Percentiles rank a stretch among this genome's conserved stretches.
These are phyloP conservation scores for Penicillium expansum DNA, from an alignment of 2,329 filamentous ascomycete genomes.

Conservation along the genomic window DNA sequence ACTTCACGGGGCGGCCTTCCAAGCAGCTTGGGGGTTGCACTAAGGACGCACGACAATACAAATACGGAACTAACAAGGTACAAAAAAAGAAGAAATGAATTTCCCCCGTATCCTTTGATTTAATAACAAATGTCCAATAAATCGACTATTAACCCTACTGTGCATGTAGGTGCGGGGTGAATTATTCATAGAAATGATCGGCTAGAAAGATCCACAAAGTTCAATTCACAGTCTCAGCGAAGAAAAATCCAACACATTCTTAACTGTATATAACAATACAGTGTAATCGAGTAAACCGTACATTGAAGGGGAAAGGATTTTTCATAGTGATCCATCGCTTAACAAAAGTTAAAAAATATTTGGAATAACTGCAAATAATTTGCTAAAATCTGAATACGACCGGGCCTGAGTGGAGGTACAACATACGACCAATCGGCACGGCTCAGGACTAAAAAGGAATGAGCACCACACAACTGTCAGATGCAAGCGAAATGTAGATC, in stretches of 20 bases:
- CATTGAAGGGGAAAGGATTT: background rate
- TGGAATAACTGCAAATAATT: conserved; percentile 1
- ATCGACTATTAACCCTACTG: background rate
- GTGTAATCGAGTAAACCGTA: no score
- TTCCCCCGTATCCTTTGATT: background rate
- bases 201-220: conserved; percentile 2
- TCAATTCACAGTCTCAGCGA: background rate
- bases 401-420: background rate
- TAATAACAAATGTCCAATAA: background rate
- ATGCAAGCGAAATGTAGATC: conserved; percentile 9
- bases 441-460: background rate
- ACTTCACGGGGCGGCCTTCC: background rate
- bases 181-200: conserved; percentile 4
- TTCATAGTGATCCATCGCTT: background rate
- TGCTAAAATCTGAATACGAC: background rate
- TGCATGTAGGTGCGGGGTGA: conserved; percentile 3
- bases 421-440: background rate
- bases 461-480: conserved; percentile 3
- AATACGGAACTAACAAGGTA: background rate
- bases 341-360: conserved; percentile 2
- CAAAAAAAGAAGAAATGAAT: background rate
- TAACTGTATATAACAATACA: no score
- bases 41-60: background rate
- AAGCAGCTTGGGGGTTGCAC: background rate
- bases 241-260: background rate